These are phyloP conservation scores for Dipteronia sinensis DNA, from an alignment of 345 rosid genomes.

Conservation along the genomic window DNA sequence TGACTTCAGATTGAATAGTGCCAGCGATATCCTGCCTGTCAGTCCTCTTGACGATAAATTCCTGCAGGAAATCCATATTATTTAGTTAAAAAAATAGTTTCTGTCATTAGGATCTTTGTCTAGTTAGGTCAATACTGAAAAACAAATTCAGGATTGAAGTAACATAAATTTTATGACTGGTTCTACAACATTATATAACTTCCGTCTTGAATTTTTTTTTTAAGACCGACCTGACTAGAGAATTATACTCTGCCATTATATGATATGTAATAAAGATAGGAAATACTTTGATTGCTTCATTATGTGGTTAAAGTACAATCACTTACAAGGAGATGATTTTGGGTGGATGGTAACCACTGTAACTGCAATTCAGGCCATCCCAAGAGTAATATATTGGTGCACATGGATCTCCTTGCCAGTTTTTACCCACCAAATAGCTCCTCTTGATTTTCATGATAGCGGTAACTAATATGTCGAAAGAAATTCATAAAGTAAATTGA, in stretches of 20 bases:
- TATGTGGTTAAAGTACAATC: not conserved
- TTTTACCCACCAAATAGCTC: constrained; percentile 13
- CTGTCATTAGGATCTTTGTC: too few species aligned
- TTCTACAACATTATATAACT: too few species aligned
- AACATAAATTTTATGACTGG: too few species aligned
- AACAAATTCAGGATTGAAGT: too few species aligned
- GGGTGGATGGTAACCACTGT: constrained; percentile 29
- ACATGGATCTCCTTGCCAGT: constrained; percentile 43
- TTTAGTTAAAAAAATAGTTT: not conserved
- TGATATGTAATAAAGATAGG: too few species aligned
- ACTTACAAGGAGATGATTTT: constrained; percentile 35
- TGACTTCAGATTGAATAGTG: constrained; percentile 27
- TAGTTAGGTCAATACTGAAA: too few species aligned
- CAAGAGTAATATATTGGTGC: constrained; percentile 21
- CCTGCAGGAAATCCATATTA: constrained; percentile 23
- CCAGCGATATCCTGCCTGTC: constrained; percentile 26
- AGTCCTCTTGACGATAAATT: constrained; percentile 32
- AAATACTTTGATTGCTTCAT: too few species aligned
- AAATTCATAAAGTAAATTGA: not conserved
- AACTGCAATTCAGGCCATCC: constrained; percentile 36
- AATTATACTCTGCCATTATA: too few species aligned
- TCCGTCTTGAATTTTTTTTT: too few species aligned
- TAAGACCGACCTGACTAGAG: too few species aligned
- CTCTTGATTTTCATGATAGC: constrained; percentile 32
- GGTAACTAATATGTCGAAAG: constrained; percentile 12